Percentiles rank a stretch among this genome's conserved stretches.
These are phyloP conservation scores for Ophiostoma sp. DNA, from an alignment of 2,329 filamentous ascomycete genomes.

Conservation along the genomic window DNA sequence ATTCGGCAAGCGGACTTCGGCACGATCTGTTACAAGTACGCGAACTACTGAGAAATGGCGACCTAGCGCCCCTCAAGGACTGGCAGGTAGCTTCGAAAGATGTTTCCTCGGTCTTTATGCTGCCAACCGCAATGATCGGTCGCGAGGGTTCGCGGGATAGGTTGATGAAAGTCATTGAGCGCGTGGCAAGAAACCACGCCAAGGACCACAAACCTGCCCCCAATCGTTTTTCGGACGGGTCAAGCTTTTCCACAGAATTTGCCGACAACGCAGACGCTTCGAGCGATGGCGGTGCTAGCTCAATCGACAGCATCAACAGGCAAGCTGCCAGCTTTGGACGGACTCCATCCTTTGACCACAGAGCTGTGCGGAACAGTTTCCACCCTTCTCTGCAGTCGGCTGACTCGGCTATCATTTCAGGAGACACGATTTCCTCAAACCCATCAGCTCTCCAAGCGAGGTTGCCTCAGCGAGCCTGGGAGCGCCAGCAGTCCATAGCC, in stretches of 20 bases:
- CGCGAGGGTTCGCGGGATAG: conserved; percentile 65
- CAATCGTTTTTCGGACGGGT: conserved; percentile 50
- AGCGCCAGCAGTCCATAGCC: conserved; percentile 49
- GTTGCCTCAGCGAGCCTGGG: conserved; percentile 44
- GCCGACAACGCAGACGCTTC: conserved; percentile 49
- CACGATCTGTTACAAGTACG: conserved; percentile 72
- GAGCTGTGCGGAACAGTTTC: conserved; percentile 36
- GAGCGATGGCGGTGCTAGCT: conserved; percentile 54
- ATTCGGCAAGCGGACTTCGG: conserved; percentile 80
- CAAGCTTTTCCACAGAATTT: conserved; percentile 48
- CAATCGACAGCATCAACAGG: conserved; percentile 47
- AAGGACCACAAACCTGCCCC: conserved; percentile 40
- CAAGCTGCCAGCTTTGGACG: conserved; percentile 48
- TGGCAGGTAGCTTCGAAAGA: conserved; percentile 79
- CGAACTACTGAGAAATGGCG: conserved; percentile 67
- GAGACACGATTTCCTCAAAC: conserved; percentile 40
- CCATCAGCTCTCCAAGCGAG: conserved; percentile 35
- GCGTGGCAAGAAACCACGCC: conserved; percentile 62
- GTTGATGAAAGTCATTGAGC: conserved; percentile 70
- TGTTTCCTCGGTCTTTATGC: conserved; percentile 84
- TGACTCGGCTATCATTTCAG: conserved; percentile 45
- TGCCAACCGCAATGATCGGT: conserved; percentile 77
- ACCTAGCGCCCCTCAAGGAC: conserved; percentile 62
- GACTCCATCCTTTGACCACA: conserved; percentile 41
- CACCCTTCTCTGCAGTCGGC: conserved; percentile 39